Conservation (phyloP, 2,329 filamentous ascomycete genomes). For the Aspergillus novoparasiticus region DNA sequence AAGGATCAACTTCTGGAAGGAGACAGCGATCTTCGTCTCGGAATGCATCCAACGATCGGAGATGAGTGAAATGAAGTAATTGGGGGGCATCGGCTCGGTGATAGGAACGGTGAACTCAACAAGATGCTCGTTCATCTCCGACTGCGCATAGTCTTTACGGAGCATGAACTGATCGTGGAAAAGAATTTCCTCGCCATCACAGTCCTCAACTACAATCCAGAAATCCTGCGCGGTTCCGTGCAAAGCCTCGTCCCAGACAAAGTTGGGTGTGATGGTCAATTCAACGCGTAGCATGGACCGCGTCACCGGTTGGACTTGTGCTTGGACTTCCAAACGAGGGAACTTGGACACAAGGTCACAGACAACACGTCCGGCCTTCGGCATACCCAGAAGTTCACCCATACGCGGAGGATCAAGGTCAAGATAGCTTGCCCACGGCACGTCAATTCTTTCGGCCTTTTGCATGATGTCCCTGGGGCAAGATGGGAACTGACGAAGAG, state of each 20-base stretch:
- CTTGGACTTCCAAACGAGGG: slow-evolving; percentile 87
- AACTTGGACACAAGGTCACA: slow-evolving; percentile 90
- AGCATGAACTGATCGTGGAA: slow-evolving; percentile 94
- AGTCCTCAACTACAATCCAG: slow-evolving; percentile 97
- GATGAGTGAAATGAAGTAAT: slow-evolving; percentile 94
- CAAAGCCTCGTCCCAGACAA: slow-evolving; percentile 89
- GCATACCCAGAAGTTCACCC: slow-evolving; percentile 90
- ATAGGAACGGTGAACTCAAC: slow-evolving; percentile 97
- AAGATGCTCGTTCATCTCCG: slow-evolving; percentile 88
- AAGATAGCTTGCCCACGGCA: slow-evolving; percentile 91
- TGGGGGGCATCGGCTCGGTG: slow-evolving; percentile 95
- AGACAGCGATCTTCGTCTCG: slow-evolving; percentile 88
- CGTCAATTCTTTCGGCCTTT: slow-evolving; percentile 92
- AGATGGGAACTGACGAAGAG: slow-evolving; percentile 82
- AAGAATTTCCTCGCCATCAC: slow-evolving; percentile 92
- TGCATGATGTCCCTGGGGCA: slow-evolving; percentile 84
- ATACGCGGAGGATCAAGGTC: slow-evolving; percentile 95
- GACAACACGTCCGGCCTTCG: slow-evolving; percentile 81
- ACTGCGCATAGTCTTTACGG: slow-evolving; percentile 81
- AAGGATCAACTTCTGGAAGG: slow-evolving; percentile 91
- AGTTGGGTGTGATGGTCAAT: slow-evolving; percentile 88
- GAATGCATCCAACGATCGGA: slow-evolving; percentile 99
- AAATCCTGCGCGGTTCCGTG: slow-evolving; percentile 90
- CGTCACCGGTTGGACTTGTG: slow-evolving; percentile 92
- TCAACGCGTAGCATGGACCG: slow-evolving; percentile 90